Evolutionary conservation across 306 rosid species (phyloP), one percentile per base, ranked within the genome.

Genomic region (Acacia confusa): DNA sequence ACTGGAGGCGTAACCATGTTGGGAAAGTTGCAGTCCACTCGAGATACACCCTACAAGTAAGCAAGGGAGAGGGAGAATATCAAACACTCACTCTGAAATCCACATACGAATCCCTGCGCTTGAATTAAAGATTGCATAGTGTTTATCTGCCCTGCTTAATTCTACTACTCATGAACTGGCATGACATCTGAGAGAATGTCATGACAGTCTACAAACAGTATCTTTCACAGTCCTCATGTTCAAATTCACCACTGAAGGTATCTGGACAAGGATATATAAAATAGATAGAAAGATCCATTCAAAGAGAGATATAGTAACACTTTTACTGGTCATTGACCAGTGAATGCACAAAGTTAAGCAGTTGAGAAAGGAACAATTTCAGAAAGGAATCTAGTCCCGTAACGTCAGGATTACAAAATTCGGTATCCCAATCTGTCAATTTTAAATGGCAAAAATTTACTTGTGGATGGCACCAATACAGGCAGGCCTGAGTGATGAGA

Each of bases 21-120:
- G 38, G 94, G 82, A 81, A 87, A 85, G 89, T 84, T 88, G 79
- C 91, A 79, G 69, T 88, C 97, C 79, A 84, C 81, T 68, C 88
- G 85, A 75, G 93, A 85, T 60, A 77, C 85, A 74, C 85, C 83
- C 99, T 95, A 87, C 66, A 83, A 70, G 82, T 83, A 55, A 55
- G 67, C 32, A 65, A 40, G 53, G 44, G 68, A 13, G 55, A 38
- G 53, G 44, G 68, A 3, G 57, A 45, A 55, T 5, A 55, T 55
- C 24, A 55, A 7, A 6, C 61, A 20, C 27, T 55, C 27, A 57
- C 34, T 16, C 60, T 87, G n/a, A 82, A 64, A 30, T 65, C 22
- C 81, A 57, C 24, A 22, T n/a, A n/a, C 13, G 41, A 6, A 65
- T 76, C 25, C 80, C 19, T 20, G 3, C 25, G 25, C 32, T 65